Base-by-base conservation (phyloP, 176 grass and related monocot genomes). In the Hordeum vulgare region DNA sequence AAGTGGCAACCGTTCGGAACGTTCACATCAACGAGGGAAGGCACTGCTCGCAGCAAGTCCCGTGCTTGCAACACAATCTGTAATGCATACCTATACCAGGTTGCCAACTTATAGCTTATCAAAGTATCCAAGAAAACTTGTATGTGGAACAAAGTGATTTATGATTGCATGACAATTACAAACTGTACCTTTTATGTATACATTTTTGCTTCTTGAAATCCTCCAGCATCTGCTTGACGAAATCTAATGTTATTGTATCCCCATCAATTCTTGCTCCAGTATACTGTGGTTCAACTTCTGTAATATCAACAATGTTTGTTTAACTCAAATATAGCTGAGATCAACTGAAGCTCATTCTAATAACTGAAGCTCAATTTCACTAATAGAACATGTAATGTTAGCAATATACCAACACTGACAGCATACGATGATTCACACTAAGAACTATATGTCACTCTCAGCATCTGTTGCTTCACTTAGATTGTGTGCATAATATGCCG, bases 11-110 rank as follows among this genome's bases (percentile, higher is more conserved):
- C 63, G 42, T 89, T 45, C 36, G 85, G 85, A 78, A 99, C 85
- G 71, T 78, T 66, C 49, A 99, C 91, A 66, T 96, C 91, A 20
- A 99, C 88, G 61, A 99, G 96, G 54, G 96, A 90, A 87, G 96
- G 93, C 81, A 89, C 66, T 14, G 81, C 67, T 69, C 77, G 88
- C 80, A 96, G 82, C 66, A 94, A 75, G 41, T 94, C 91, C 45
- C 71, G 41, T 9, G 89, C 36, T 90, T 87, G 80, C 66, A 99
- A 80, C 39, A 94, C 91, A 78, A 99, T 85, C 71, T 96, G 96
- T 66, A 79, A 94, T 27, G 96, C 96, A 79, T 95, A 90, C 70
- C 88, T 95, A 76, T 45, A 45, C 12, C 75, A 85, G 61, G 18
- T 75, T 80, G 58, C 58, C 69, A 47, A 80, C 28, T 59, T 40